Conservation (phyloP, 1,139 yeast genomes). For the Debaryomyces coudertii region DNA sequence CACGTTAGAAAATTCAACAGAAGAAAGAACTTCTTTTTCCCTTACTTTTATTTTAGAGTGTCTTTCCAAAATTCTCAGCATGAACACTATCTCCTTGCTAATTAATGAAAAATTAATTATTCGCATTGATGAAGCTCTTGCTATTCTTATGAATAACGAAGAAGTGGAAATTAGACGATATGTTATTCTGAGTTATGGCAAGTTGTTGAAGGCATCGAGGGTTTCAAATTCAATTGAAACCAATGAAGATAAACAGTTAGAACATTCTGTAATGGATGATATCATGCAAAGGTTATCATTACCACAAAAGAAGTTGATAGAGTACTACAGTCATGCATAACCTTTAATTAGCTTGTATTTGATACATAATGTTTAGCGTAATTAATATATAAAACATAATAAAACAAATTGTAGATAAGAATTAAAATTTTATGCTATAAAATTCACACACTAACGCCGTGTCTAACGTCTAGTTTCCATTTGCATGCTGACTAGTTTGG, state of each 20-base stretch:
- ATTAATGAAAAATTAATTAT: slow-evolving; percentile 26
- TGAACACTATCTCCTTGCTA: slow-evolving; percentile 21
- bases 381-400: slow-evolving; percentile 6
- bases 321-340: slow-evolving; percentile 34
- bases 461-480: slow-evolving; percentile 8
- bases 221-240: slow-evolving; percentile 11
- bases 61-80: slow-evolving; percentile 26
- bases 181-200: slow-evolving; percentile 47
- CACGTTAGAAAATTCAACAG: slow-evolving; percentile 14
- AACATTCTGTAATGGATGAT: slow-evolving; percentile 22
- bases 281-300: slow-evolving; percentile 31
- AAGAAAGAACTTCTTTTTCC: not conserved
- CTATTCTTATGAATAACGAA: slow-evolving; percentile 29
- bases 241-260: slow-evolving; percentile 12
- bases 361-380: slow-evolving; percentile 2
- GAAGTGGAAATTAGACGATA: slow-evolving; percentile 45
- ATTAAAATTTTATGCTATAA: slow-evolving; percentile 10
- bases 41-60: slow-evolving; percentile 26
- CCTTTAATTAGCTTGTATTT: slow-evolving; percentile 1
- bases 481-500: slow-evolving; percentile 6
- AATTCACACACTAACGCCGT: slow-evolving; percentile 5
- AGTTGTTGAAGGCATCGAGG: slow-evolving; percentile 28
- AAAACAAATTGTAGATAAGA: slow-evolving; percentile 9
- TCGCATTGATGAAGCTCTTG: slow-evolving; percentile 34
- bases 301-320: slow-evolving; percentile 42